These are phyloP conservation scores for Curvularia eragrostidis DNA, from an alignment of 2,329 filamentous ascomycete genomes.

Conservation along the genomic window DNA sequence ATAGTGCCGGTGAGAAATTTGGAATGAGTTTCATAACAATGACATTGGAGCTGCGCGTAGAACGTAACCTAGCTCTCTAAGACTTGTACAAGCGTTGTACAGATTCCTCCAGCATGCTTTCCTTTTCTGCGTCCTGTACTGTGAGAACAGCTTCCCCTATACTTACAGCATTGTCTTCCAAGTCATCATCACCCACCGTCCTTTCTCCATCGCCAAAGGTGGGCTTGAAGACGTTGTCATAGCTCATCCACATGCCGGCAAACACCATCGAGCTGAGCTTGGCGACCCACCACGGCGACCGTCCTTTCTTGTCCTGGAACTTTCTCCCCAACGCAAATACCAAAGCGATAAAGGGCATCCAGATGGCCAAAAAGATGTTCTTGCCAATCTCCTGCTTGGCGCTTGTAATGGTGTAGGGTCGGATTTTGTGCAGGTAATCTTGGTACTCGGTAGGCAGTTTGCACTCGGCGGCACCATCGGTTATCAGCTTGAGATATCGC, in stretches of 20 bases:
- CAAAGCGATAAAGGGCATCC: conserved; percentile 64
- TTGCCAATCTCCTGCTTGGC: conserved; percentile 70
- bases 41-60: not conserved
- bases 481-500: conserved; percentile 82
- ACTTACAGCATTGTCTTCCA: not conserved
- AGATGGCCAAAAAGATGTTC: conserved; percentile 65
- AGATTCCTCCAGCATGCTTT: not conserved
- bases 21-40: not conserved
- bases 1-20: not conserved
- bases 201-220: conserved; percentile 88
- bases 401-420: conserved; percentile 74
- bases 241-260: conserved; percentile 66
- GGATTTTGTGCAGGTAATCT: conserved; percentile 71
- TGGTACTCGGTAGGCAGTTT: conserved; percentile 80
- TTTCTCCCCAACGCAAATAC: conserved; percentile 58
- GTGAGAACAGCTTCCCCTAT: not conserved
- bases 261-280: conserved; percentile 61
- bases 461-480: conserved; percentile 79
- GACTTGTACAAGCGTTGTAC: not conserved
- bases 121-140: not conserved
- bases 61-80: not conserved
- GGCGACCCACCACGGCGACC: conserved; percentile 71
- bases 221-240: conserved; percentile 68
- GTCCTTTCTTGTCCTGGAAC: conserved; percentile 71
- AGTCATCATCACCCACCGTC: conserved; percentile 49